Base-by-base conservation (phyloP, 2,329 filamentous ascomycete species). In the Coleophoma crateriformis region DNA sequence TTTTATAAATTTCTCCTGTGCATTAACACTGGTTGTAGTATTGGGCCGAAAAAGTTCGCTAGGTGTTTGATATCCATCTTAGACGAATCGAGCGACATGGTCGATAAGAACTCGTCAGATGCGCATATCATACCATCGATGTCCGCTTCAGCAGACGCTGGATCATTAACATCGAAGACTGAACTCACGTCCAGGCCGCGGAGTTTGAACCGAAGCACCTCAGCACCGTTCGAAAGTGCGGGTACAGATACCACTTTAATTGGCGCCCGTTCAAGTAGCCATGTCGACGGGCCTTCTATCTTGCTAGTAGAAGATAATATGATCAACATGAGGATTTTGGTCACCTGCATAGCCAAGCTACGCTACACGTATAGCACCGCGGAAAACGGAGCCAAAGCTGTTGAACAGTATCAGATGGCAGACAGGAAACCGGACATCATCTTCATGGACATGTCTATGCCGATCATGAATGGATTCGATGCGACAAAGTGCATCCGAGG, bases 361-460 rank as follows among this genome's bases (percentile, higher is more conserved):
- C 50, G 55, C 10, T 37, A 54, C 17, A 55, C 62, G 15, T 63
- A 66, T 11, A 61, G 63, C 17, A 59, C 61, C 1, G 74, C 74
- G 4, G 58, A 52, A 5, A 68, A 78, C 51, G 75, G 75, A 5
- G 62, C 69, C 1, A 68, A 76, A 60, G 75, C 75, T 6, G 63
- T 77, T 2, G 59, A 74, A 8, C 57, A 58, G 35, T 60, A 55
- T 15, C 47, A 56, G 45, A 49, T 48, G 10, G 45, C 45, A 5
- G 51, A 53, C 1, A n/a, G 27, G 20, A 32, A 35, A 8, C 46
- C 56, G 39, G 62, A 65, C 41, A 34, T 64, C 10, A 63, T 67
- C 11, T 58, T 68, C 39, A 68, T 67, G 65, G 64, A 80, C 53
- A 69, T 79, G 7, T 71, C 71, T 47, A 81, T 81, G 77, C 77